Evolutionary conservation across 371 early-diverging fungal genomes (phyloP).

Genomic region (Batkoa obscura): DNA sequence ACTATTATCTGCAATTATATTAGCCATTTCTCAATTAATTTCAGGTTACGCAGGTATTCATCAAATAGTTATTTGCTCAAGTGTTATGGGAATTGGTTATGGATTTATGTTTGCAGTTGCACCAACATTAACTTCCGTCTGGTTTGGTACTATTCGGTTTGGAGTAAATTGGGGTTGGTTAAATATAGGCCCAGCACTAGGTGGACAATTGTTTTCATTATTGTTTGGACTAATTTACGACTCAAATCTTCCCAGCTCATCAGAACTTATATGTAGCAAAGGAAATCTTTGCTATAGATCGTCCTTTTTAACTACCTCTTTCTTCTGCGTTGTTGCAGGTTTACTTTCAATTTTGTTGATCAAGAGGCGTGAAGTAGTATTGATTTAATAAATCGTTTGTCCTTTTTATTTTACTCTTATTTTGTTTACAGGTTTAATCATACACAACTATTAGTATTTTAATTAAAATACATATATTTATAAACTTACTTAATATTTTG

Average conservation of each 20-base stretch:
- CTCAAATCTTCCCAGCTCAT: conserved; percentile 2
- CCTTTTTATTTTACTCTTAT: no score
- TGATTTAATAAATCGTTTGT: no score
- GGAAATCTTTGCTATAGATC: conserved; percentile 4
- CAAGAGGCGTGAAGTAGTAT: no score
- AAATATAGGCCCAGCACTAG: conserved; percentile 13
- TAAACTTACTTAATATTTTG: no score
- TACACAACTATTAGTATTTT: no score
- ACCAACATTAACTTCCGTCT: conserved; percentile 17
- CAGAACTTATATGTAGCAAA: neutral
- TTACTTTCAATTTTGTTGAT: no score
- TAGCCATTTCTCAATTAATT: conserved; percentile 13
- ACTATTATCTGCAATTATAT: conserved; percentile 12
- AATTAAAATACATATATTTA: no score
- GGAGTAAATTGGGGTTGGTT: conserved; percentile 21
- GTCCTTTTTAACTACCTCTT: conserved; percentile 5
- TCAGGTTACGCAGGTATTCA: no score
- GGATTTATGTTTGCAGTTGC: conserved; percentile 18
- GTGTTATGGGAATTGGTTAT: conserved; percentile 16
- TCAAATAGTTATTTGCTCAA: conserved; percentile 9
- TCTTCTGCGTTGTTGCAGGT: no score
- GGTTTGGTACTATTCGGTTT: conserved; percentile 16
- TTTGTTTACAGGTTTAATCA: no score
- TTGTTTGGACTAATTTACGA: conserved; percentile 18
- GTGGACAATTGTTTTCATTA: conserved; percentile 16